Evolutionary conservation across 805 yeast species (phyloP), one percentile per base, ranked within the genome.

Genomic region (Jamesozyma gamospora): DNA sequence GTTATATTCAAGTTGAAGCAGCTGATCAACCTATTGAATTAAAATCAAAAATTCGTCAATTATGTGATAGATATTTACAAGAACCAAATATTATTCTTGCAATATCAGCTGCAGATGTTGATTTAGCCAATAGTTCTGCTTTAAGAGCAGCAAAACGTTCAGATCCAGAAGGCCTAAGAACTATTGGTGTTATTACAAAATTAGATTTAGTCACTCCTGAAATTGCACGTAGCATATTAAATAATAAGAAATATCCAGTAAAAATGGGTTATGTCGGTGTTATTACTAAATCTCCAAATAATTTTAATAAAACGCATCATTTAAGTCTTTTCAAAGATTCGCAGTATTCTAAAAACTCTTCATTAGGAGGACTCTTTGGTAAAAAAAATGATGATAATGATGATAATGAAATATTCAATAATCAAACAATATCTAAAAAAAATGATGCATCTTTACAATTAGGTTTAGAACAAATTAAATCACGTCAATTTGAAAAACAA

Each of bases 231-330:
- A 68, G 65, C 7, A 74, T 84, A 16, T 65, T 92, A 44, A 70
- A 73, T 24, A 90, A 90, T 61, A 77, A 72, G 47, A 83, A 79
- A 52, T 94, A 94, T 53, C 97, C 98, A 0, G 66, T 92, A 44
- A 78, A 74, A 51, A 84, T 92, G 95, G 99, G 99, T 0, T 92
- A 92, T 57, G 97, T 92, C 16, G 99, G 99, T 41, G 97, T 94
- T n/a, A 81, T 94, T 15, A 84, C 96, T 2, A 82, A 77, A 48
- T 72, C 83, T 0, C 95, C 92, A 6, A 65, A 54, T n/a, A 25
- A 9, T n/a, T 35, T 30, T 28, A 39, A 30, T 13, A 35, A 42
- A 21, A 33, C 44, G 10, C 47, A 41, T 18, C 44, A 43, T 35
- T 21, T 47, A 3, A 44, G 47, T 10, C 43, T 50, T 27, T 51